Conservation (phyloP, 306 rosid genomes). For the Quercus rubra region DNA sequence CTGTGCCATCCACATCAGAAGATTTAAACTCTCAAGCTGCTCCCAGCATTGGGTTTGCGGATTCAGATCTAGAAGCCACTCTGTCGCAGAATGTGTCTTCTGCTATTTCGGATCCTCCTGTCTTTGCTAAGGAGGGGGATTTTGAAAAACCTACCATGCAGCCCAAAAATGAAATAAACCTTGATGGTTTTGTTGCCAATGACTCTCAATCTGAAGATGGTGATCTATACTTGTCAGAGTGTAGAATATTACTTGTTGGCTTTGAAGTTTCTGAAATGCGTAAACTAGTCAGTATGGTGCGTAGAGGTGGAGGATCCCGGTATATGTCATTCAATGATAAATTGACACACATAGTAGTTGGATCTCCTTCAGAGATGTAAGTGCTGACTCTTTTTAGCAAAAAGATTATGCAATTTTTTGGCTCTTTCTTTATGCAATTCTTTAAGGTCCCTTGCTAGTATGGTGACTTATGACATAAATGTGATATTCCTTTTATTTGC, state of each 20-base stretch:
- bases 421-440: not conserved
- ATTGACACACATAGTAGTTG: slow-evolving; percentile 85
- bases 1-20: slow-evolving; percentile 48
- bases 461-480: not conserved
- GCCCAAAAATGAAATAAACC: slow-evolving; percentile 38
- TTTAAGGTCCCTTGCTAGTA: not conserved
- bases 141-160: slow-evolving; percentile 38
- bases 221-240: slow-evolving; percentile 83
- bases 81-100: slow-evolving; percentile 45
- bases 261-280: slow-evolving; percentile 87
- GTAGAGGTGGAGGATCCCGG: slow-evolving; percentile 88
- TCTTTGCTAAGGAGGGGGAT: slow-evolving; percentile 40
- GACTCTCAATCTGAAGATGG: slow-evolving; percentile 86
- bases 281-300: slow-evolving; percentile 76
- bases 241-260: slow-evolving; percentile 77
- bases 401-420: slow-evolving; percentile 5
- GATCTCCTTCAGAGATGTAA: slow-evolving; percentile 80
- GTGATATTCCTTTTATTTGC: slow-evolving; percentile 7
- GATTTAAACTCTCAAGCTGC: slow-evolving; percentile 47
- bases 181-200: slow-evolving; percentile 61
- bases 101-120: slow-evolving; percentile 34
- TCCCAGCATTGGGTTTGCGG: slow-evolving; percentile 38
- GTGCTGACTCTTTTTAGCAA: slow-evolving; percentile 9
- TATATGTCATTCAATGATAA: slow-evolving; percentile 68
- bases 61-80: slow-evolving; percentile 57